These are phyloP conservation scores for Nannochloropsis gaditana DNA, from an alignment of 108 stramenopile species.

Conservation along the genomic window DNA sequence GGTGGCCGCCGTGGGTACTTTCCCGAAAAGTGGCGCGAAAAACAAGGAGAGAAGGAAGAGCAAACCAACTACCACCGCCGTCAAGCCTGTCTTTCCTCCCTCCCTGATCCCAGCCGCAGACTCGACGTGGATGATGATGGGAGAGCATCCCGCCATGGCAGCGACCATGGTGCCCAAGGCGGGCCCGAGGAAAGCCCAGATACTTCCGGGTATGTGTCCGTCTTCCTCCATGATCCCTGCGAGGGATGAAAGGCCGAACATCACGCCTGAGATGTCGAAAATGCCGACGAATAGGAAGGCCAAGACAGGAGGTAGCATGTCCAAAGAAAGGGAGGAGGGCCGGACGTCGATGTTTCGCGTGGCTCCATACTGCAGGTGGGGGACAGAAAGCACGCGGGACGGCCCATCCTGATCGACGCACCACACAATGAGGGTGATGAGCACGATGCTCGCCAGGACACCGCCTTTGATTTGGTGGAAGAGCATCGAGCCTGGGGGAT, in stretches of 20 bases:
- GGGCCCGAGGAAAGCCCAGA: conserved; percentile 56
- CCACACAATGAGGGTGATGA: conserved; percentile 42
- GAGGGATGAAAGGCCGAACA: conserved; percentile 58
- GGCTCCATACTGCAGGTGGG: conserved; percentile 23
- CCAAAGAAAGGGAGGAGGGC: conserved; percentile 20
- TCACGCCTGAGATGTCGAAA: conserved; percentile 63
- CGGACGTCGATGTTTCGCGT: conserved; percentile 31
- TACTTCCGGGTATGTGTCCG: conserved; percentile 54
- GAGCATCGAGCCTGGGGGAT: conserved; percentile 8
- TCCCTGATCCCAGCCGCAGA: conserved; percentile 59
- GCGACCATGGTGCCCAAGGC: conserved; percentile 56
- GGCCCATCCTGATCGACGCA: conserved; percentile 47
- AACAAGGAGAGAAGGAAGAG: conserved; percentile 56
- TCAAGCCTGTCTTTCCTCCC: conserved; percentile 62
- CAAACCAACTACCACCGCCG: conserved; percentile 56
- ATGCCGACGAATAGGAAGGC: conserved; percentile 60
- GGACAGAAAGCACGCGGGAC: conserved; percentile 45
- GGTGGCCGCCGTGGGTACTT: conserved; percentile 72
- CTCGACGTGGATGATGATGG: conserved; percentile 62
- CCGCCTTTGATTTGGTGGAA: conserved; percentile 53
- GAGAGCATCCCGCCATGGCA: conserved; percentile 52
- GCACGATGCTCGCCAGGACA: conserved; percentile 25
- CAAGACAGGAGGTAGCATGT: conserved; percentile 46
- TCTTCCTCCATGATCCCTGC: conserved; percentile 46
- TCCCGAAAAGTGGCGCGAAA: conserved; percentile 71